Conservation (phyloP, 2,329 filamentous ascomycete species). For the Aspergillus novoparasiticus region DNA sequence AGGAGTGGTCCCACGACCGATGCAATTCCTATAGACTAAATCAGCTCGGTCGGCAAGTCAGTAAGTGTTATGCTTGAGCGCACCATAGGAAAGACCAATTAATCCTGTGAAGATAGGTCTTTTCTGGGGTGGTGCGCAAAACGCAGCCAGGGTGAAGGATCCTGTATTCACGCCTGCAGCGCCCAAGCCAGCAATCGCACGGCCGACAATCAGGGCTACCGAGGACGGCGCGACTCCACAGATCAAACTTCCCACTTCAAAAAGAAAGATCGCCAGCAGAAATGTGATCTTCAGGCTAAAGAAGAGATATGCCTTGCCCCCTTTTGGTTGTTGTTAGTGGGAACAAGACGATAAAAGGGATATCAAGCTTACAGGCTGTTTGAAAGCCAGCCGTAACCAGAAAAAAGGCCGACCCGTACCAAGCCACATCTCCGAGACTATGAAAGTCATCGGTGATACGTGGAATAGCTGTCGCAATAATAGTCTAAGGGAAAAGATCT, state of each 20-base stretch:
- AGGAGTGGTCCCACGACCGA: conserved; percentile 41
- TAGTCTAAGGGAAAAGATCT: neutral
- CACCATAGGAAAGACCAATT: no score
- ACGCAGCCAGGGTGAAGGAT: no score
- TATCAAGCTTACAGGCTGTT: conserved; percentile 12
- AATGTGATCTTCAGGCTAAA: conserved; percentile 40
- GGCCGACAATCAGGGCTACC: neutral
- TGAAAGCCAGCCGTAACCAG: conserved; percentile 14
- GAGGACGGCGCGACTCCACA: neutral
- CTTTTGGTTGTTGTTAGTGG: no score
- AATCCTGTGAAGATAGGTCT: no score
- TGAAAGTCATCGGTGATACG: conserved; percentile 25
- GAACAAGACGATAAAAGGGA: no score
- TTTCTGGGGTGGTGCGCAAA: no score
- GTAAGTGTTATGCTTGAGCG: no score
- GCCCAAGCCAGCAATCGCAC: neutral
- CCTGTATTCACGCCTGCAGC: neutral
- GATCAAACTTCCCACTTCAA: conserved; percentile 33
- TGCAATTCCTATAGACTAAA: no score
- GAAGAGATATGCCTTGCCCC: conserved; percentile 39
- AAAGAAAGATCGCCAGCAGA: conserved; percentile 35
- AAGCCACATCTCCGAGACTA: conserved; percentile 57
- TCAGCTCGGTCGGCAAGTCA: no score
- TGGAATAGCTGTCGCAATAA: conserved; percentile 25
- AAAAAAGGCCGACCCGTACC: conserved; percentile 59